Base-by-base conservation (phyloP, 805 yeast genomes). In the Kluyveromyces lactis region DNA sequence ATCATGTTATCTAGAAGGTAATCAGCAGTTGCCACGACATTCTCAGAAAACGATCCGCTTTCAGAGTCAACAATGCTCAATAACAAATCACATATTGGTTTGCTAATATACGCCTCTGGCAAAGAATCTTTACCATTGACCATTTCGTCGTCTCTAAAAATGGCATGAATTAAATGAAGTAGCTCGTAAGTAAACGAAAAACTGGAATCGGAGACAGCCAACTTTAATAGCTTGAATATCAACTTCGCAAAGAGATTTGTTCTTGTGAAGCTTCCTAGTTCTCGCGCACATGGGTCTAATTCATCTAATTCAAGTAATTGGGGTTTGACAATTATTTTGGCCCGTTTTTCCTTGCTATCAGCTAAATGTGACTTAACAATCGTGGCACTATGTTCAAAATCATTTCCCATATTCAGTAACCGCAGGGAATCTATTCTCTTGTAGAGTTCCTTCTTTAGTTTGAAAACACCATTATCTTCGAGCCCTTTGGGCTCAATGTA, bases 151-250 rank as follows among this genome's bases (percentile, higher is more conserved):
- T 78, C 81, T 21, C 63, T 50, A 15, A 82, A 51, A 6, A 79
- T 64, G 4, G 84, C 89, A 61, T 83, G 86, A 2, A 81, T 46
- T 36, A 84, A 64, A 54, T 83, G 92, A 28, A 84, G 64, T n/a
- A 79, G 51, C 31, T 75, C 77, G 13, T 77, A 73, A 26, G 81
- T 57, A 49, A 66, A 79, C 0, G 73, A 63, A 39, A 79, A 81
- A 39, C 75, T 72, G 1, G 68, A 66, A 1, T 64, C 59, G 36
- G 68, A 69, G 17, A 79, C 60, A 0, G 83, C 68, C 29, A 67
- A 66, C 38, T 73, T 74, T 12, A 83, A 59, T n/a, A 77, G 55
- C 49, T 79, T 79, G 49, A 69, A 74, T 4, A 81, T 42, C 29
- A 81, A 58, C 47, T 76, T 77, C 0, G 77, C 78, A 58, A 81